A percentile compares a stretch with the other conserved stretches of the same genome.
These are phyloP conservation scores for Pulicaria dysenterica DNA, from an alignment of 129 eudicot species.

Conservation along the genomic window DNA sequence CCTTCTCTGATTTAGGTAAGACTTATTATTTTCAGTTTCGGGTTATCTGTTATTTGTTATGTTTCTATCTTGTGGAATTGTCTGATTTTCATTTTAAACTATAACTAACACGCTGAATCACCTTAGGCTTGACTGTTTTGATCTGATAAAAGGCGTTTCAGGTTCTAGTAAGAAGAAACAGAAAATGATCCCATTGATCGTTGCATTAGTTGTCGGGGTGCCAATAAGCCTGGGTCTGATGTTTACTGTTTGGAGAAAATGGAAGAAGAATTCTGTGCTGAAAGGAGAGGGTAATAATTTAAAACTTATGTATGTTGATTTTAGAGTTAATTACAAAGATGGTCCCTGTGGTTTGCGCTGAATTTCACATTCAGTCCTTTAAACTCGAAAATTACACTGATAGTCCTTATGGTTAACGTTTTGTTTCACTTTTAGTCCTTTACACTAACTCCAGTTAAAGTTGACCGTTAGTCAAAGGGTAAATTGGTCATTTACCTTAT, in stretches of 20 bases:
- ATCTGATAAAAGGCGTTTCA: slow-evolving; percentile 25
- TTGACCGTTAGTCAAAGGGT: too few species aligned
- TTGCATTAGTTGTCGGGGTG: slow-evolving; percentile 4
- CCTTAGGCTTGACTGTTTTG: slow-evolving; percentile 12
- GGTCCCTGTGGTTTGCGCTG: too few species aligned
- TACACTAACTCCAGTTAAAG: too few species aligned
- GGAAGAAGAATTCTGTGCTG: slow-evolving; percentile 26
- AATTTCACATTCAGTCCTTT: too few species aligned
- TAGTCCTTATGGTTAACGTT: too few species aligned
- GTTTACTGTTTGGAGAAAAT: slow-evolving; percentile 26
- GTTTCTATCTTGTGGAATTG: not conserved
- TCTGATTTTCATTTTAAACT: not conserved
- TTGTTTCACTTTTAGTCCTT: too few species aligned
- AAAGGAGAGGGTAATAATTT: slow-evolving; percentile 35
- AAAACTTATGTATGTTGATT: not conserved
- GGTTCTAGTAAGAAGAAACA: slow-evolving; percentile 33
- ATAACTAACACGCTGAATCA: slow-evolving; percentile 19
- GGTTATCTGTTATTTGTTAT: not conserved
- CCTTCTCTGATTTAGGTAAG: slow-evolving; percentile 46
- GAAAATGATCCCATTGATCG: slow-evolving; percentile 28
- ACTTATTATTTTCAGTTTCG: not conserved
- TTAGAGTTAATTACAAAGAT: too few species aligned
- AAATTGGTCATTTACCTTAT: too few species aligned
- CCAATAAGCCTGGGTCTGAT: slow-evolving; percentile 25
- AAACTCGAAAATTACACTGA: too few species aligned